Conservation (phyloP, 441 rosid species). For the Sinapis alba region DNA sequence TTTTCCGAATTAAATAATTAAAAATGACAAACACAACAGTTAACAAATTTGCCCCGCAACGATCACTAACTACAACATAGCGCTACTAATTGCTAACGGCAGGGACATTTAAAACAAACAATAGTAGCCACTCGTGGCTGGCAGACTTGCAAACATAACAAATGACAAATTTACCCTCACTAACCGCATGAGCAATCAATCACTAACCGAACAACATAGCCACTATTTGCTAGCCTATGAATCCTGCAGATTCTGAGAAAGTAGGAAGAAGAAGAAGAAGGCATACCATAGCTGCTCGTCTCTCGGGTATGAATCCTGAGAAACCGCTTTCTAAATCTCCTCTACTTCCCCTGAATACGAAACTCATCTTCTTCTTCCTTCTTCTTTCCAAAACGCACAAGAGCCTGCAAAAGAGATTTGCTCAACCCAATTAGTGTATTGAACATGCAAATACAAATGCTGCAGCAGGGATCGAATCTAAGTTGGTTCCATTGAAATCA, state of each 20-base stretch:
- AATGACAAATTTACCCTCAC: too few relatives aligned
- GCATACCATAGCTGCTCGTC: constrained; percentile 65
- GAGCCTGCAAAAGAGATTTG: constrained; percentile 16
- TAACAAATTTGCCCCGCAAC: too few relatives aligned
- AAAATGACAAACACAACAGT: too few relatives aligned
- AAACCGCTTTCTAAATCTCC: constrained; percentile 81
- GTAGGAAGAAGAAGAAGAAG: background rate
- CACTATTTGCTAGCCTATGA: background rate
- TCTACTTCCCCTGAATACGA: constrained; percentile 77
- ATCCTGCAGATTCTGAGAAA: background rate
- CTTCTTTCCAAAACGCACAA: constrained; percentile 9
- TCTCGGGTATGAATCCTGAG: constrained; percentile 66
- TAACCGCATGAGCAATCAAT: too few relatives aligned
- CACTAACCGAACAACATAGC: too few relatives aligned
- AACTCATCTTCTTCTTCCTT: constrained; percentile 55
- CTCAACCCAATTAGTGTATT: background rate
- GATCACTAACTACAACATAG: too few relatives aligned
- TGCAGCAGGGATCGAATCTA: background rate
- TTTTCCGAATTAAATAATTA: too few relatives aligned
- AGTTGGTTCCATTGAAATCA: background rate
- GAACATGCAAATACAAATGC: constrained; percentile 6
- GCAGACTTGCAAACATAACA: too few relatives aligned
- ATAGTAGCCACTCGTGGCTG: too few relatives aligned
- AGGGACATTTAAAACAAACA: too few relatives aligned
- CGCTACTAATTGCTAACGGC: too few relatives aligned